Evolutionary conservation across 2,329 filamentous ascomycete genomes (phyloP), one percentile per base, ranked within the genome.

Genomic region (Zasmidium citrigriseum): DNA sequence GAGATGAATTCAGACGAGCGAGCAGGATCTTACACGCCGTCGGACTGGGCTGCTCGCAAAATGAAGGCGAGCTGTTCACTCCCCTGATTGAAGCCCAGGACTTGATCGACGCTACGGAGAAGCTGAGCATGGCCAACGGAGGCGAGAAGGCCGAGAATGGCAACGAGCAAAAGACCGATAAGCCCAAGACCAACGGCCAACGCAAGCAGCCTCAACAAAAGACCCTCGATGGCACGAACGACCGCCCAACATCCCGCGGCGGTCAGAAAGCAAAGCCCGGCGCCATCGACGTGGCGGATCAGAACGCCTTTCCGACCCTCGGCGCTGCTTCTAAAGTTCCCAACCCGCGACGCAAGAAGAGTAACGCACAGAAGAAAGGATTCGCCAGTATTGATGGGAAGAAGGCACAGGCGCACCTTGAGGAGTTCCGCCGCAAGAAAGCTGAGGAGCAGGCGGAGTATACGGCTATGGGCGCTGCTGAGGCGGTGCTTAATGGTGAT

Each of bases 1-100:
- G 90, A 44, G 89, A 95, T 67, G 91, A 96, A 74, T 95, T 96
- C 69, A 83, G 90, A 18, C 83, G 91, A 20, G 91, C 90, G 2
- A 90, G 89, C 84, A 80, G 84, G 34, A 88, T 96, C 58, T 85
- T 93, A 62, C 80, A 77, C 63, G 74, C 74, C 5, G 75, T 83
- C 2, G 82, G 85, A 3, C 78, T 76, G 46, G 73, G 68, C 4
- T 45, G 61, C 5, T 54, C 34, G 10, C 38, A 51, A 21, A 23
- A 52, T 14, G 59, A 61, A 3, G 64, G 62, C 20, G 59, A 53
- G 5, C 54, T 66, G 20, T 62, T 62, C 46, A 59, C 52, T 2
- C 45, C 58, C 48, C 46, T 66, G 22, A 18, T 60, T 12, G 64
- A 66, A 50, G 46, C 55, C 4, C 57, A 59, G 10, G 47, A 60